Percentiles rank a stretch among this genome's conserved stretches.
phyloP scores from a whole-genome alignment of 371 early-diverging fungal species.

The Mucor racemosus region DNA sequence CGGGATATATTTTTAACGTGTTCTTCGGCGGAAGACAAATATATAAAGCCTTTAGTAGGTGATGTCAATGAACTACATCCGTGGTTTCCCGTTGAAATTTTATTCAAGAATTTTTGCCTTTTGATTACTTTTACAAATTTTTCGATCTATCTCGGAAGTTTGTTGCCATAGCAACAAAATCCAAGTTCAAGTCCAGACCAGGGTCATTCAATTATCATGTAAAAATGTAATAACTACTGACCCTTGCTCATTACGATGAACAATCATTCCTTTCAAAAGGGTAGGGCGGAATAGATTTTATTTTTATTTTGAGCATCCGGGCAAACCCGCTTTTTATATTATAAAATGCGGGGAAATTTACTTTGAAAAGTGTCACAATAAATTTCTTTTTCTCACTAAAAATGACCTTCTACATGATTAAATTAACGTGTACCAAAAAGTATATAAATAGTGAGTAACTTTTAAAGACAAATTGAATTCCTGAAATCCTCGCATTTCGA shows the following conservation, averaged over 20 bases:
- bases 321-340: neutral
- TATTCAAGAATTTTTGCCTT: neutral
- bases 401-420: neutral
- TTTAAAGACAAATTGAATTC: no score
- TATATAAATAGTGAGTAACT: neutral
- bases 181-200: no score
- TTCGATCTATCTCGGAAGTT: neutral
- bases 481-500: no score
- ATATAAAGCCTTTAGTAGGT: neutral
- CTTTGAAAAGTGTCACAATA: neutral
- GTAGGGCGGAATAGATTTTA: neutral
- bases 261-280: neutral
- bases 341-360: neutral
- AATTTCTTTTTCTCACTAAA: neutral
- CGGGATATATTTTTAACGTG: conserved; percentile 3
- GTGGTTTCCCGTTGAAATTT: neutral
- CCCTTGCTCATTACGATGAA: neutral
- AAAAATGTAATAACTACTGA: neutral
- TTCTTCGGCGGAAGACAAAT: neutral
- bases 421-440: neutral
- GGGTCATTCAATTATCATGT: no score
- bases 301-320: conserved; percentile 1
- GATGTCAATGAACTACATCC: conserved; percentile 1
- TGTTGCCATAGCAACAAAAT: neutral
- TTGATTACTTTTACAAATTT: no score